Evolutionary conservation across 495 filamentous ascomycete genomes (phyloP).

Genomic region (Aspergillus cristatus): DNA sequence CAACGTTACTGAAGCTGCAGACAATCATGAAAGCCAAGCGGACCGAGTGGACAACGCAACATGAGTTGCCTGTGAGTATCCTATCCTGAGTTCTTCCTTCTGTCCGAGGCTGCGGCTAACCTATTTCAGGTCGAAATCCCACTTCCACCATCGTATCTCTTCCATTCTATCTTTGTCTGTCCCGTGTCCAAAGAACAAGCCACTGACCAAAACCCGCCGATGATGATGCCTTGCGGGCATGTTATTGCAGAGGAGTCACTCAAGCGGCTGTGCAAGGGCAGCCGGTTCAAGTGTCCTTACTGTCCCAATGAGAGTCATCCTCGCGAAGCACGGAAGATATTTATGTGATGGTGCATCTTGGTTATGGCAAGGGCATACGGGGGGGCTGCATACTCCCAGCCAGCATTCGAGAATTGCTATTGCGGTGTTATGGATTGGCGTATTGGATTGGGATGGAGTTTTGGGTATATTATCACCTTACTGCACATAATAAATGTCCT

Average conservation of each 20-base stretch:
- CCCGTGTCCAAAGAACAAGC: slow-evolving; percentile 94
- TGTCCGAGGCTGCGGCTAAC: slow-evolving; percentile 3
- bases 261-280: slow-evolving; percentile 64
- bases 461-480: too few relatives aligned
- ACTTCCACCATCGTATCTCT: slow-evolving; percentile 75
- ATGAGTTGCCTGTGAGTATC: slow-evolving; percentile 68
- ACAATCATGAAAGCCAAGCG: slow-evolving; percentile 75
- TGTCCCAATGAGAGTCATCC: slow-evolving; percentile 77
- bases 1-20: slow-evolving; percentile 71
- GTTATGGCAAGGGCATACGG: not conserved
- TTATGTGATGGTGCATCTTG: slow-evolving; percentile 38
- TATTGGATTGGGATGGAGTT: too few relatives aligned
- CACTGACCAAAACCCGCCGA: slow-evolving; percentile 86
- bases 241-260: slow-evolving; percentile 83
- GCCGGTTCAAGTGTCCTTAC: slow-evolving; percentile 89
- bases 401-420: too few relatives aligned
- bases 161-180: slow-evolving; percentile 96
- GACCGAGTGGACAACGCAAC: slow-evolving; percentile 86
- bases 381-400: too few relatives aligned
- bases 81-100: not conserved
- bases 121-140: slow-evolving; percentile 69
- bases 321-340: slow-evolving; percentile 68
- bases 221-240: slow-evolving; percentile 97
- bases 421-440: too few relatives aligned
- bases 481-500: too few relatives aligned